Evolutionary conservation across 2,329 filamentous ascomycete genomes (phyloP).

Genomic region (Trichophyton verrucosum): DNA sequence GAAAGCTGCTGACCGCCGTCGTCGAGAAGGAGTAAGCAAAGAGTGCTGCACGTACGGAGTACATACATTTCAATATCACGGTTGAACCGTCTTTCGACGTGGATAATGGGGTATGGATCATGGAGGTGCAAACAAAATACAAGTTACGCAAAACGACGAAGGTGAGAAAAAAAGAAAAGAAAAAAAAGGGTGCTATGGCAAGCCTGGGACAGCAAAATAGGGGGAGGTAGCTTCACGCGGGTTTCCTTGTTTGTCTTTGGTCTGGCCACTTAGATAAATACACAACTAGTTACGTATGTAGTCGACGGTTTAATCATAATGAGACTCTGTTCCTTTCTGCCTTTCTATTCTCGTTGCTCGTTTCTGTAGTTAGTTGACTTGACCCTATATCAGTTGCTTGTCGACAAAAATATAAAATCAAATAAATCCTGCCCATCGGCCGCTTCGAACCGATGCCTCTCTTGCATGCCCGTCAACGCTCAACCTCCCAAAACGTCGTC

Average conservation of each 20-base stretch:
- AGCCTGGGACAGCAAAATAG: background rate
- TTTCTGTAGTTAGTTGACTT: background rate
- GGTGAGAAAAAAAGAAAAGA: too few species aligned
- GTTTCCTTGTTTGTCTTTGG: background rate
- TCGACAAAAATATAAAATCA: background rate
- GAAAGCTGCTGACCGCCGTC: slow-evolving; percentile 14
- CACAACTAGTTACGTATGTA: background rate
- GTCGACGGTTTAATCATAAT: slow-evolving; percentile 1
- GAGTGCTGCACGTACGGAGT: background rate
- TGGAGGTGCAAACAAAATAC: background rate
- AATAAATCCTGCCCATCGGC: background rate
- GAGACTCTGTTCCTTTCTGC: background rate
- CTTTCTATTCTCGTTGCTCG: background rate
- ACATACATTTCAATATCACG: background rate
- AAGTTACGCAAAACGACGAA: too few species aligned
- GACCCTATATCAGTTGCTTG: background rate
- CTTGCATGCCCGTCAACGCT: background rate
- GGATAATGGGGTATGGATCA: background rate
- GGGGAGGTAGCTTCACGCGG: background rate
- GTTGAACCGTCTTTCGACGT: background rate
- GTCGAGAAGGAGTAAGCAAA: background rate
- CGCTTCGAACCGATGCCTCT: background rate
- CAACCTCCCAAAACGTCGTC: background rate
- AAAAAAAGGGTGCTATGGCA: background rate
- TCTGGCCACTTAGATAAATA: slow-evolving; percentile 2